Conservation (phyloP, 805 yeast genomes). For the Candida hungchunana region DNA sequence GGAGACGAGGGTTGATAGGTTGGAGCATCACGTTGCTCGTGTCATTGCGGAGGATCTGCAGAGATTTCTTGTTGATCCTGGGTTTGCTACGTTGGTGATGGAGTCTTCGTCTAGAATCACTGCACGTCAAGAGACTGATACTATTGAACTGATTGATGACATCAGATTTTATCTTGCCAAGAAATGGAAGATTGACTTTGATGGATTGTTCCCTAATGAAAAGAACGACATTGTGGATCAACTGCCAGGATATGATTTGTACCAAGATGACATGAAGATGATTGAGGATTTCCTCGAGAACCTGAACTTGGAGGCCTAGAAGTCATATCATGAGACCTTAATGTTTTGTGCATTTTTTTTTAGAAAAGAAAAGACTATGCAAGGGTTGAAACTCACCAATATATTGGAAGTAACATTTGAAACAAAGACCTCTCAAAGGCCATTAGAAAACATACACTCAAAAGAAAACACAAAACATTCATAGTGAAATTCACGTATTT, state of each 20-base stretch:
- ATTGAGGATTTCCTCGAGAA: constrained; percentile 38
- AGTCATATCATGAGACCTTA: too few species aligned
- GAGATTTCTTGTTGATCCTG: constrained; percentile 32
- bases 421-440: too few species aligned
- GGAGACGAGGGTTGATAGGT: constrained; percentile 58
- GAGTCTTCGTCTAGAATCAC: constrained; percentile 55
- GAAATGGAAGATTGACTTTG: constrained; percentile 28
- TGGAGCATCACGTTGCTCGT: constrained; percentile 61
- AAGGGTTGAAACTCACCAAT: too few species aligned
- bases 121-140: constrained; percentile 67
- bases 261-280: constrained; percentile 31
- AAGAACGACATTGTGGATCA: constrained; percentile 19
- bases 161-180: constrained; percentile 54
- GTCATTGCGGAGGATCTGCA: constrained; percentile 48
- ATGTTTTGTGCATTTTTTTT: too few species aligned
- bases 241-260: constrained; percentile 20
- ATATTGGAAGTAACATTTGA: too few species aligned
- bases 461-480: too few species aligned
- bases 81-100: constrained; percentile 35
- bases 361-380: too few species aligned
- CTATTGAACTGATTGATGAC: constrained; percentile 77
- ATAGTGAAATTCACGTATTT: too few species aligned
- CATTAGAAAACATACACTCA: too few species aligned
- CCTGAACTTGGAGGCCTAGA: constrained; percentile 41
- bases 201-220: constrained; percentile 30